Evolutionary conservation across 140 eudicot genomes (phyloP).

Genomic region (Cichorium intybus): DNA sequence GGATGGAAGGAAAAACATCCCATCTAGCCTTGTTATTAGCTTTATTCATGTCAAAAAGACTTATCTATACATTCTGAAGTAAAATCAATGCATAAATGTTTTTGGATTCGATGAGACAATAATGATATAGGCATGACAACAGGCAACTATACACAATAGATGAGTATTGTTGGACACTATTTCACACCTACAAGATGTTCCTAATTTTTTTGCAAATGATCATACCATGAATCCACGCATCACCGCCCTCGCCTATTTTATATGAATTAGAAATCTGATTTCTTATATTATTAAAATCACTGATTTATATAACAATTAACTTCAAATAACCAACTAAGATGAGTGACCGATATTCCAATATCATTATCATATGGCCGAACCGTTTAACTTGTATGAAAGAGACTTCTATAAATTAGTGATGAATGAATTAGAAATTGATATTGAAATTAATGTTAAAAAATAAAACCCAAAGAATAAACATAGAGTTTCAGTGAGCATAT

Average conservation of each 20-base stretch:
- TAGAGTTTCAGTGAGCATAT: not conserved
- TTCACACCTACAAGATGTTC: not conserved
- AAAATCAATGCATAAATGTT: not conserved
- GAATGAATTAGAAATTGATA: not conserved
- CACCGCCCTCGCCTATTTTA: not conserved
- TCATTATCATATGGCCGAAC: no score
- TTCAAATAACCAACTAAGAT: no score
- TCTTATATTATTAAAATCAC: no score
- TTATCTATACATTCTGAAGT: no score
- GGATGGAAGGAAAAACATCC: no score
- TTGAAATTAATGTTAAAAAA: not conserved
- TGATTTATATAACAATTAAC: no score
- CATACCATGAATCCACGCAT: not conserved
- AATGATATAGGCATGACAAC: not conserved
- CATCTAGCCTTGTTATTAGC: no score
- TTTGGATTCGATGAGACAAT: not conserved
- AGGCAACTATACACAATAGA: constrained; percentile 5
- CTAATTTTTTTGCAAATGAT: not conserved
- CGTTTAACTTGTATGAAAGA: not conserved
- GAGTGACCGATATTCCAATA: no score
- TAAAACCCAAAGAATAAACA: not conserved
- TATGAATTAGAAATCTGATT: no score
- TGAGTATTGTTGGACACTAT: not conserved
- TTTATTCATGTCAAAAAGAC: no score
- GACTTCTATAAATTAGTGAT: not conserved